Evolutionary conservation across 371 early-diverging fungal species (phyloP), one percentile per base, ranked within the genome.

Genomic region (Lichtheimia ornata): DNA sequence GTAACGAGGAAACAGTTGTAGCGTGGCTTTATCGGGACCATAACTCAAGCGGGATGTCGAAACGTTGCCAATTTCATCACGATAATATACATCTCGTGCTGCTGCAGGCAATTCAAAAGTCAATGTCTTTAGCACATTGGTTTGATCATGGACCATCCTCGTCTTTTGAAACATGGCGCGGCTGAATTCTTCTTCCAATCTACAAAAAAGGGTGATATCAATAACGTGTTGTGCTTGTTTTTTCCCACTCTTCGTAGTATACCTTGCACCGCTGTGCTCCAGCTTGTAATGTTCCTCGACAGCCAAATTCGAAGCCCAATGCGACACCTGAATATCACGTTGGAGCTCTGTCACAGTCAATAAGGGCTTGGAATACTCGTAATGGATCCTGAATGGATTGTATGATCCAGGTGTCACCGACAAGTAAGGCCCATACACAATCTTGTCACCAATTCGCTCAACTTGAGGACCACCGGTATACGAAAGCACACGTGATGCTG

Each of bases 41-140:
- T 77, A 61, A 53, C 73, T 74, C 70, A 91, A 79, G 53, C 81
- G 60, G 15, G 97, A 96, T 15, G 99, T 97, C 4, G 97, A 96
- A 25, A 99, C 96, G 73, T 99, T 97, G 40, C 99, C 99, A 62
- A 97, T 92, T 55, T 91, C 91, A 75, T 99, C 99, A 27, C 92
- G 87, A 71, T 84, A 96, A 72, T 93, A 97, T 50, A 92, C 83
- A 57, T 93, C 85, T 22, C 78, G 66, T 14, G 93, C 95, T 11
- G 71, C 73, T 2, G 69, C 73, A 30, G 94, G 97, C 9, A 95
- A 79, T 20, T 59, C 43, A 62, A 74, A 91, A 50, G 56, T 73
- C 64, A 81, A 81, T 2, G 66, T 58, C 53, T 76, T 84, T 41
- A 90, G 69, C 30, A 83, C 87, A 58, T 86, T 88, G 50, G 88